Base-by-base conservation (phyloP, 2,329 filamentous ascomycete genomes). In the Biscogniauxia marginata region DNA sequence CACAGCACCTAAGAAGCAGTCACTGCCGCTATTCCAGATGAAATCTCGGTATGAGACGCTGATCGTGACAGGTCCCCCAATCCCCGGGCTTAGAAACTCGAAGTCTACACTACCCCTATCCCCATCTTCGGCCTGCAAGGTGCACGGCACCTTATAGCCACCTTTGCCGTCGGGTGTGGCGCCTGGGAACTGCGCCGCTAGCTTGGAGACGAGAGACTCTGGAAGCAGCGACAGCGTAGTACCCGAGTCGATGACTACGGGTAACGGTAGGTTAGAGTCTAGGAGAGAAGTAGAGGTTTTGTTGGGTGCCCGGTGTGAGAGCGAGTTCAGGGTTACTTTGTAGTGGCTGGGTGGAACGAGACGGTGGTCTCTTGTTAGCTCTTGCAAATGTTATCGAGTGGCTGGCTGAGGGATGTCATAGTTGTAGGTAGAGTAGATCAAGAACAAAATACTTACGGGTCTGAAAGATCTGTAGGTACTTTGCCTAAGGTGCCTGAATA, bases 171-270 rank as follows among this genome's bases (percentile, higher is more conserved):
- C 74, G 18, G 73, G 67, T 24, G 65, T 34, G 0, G 75, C 78
- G 8, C 72, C 71, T 0, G 70, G 66, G 25, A 84, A 75, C n/a
- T 71, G 70, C 3, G 70, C 60, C 1, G 78, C 74, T 3, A 84
- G 72, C 2, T 73, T 73, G 4, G 63, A 56, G n/a, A 78, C 77
- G 7, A 80, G 67, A 1, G 67, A 45, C 8, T 70, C 61, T 18
- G 79, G 80, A 39, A 84, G 73, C 19, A 77, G 73, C 3, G 71
- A 76, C 11, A 83, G 66, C 0, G 81, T 82, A 1, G 79, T 78
- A 51, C 82, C 82, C 2, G 77, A 80, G 69, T 84, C 82, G 51
- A 84, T 72, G 66, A 81, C 73, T 20, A 79, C 75, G 49, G 73
- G 74, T 8, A 72, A 63, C 21, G 79, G 75, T 6, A 66, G 49